Evolutionary conservation across 768 basidiomycete genomes (phyloP), one percentile per base, ranked within the genome.

Genomic region (Boletus pseudo-olivaceus): DNA sequence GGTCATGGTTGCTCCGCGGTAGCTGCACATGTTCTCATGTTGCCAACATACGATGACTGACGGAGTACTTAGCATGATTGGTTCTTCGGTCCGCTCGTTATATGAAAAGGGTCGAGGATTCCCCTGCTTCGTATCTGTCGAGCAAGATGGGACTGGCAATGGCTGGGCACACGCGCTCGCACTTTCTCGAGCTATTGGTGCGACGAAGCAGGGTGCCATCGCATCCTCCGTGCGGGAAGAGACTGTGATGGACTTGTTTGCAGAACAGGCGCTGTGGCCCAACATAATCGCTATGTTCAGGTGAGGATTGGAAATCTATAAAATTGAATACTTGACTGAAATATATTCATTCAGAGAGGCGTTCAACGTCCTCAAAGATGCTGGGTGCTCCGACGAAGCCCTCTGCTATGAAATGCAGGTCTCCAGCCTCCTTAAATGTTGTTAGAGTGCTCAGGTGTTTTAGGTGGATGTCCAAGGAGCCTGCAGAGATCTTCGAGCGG

Each of bases 401-500:
- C 70, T 84, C 4, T 84, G 82, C 56, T 84, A 84, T 64, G 83
- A 85, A 62, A 83, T 84, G 83, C 83, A 17, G 29, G 68, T 61
- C 4, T 5, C 37, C 41, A n/a, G 8, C 46, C n/a, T 20, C 47
- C 10, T 10, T 17, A 1, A n/a, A 38, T 30, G 55, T 34, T 5
- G 12, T 7, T 43, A 20, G 39, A 51, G 32, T 44, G 8, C 52
- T 47, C 20, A 35, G 29, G 4, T 20, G 9, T 17, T 40, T 46
- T 32, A 82, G 83, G 82, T 84, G 84, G 83, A 85, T 85, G 82
- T 84, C 83, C 26, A 85, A 84, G 60, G 83, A 85, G 60, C 83
- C 84, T 1, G 83, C 83, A 7, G 83, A 84, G 60, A 84, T 85
- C 38, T 85, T 85, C 63, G 84, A 85, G 66, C 73, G 81, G 17